Conservation (phyloP, 1,284 basidiomycete genomes). For the Microbotryomycetes sp. region DNA sequence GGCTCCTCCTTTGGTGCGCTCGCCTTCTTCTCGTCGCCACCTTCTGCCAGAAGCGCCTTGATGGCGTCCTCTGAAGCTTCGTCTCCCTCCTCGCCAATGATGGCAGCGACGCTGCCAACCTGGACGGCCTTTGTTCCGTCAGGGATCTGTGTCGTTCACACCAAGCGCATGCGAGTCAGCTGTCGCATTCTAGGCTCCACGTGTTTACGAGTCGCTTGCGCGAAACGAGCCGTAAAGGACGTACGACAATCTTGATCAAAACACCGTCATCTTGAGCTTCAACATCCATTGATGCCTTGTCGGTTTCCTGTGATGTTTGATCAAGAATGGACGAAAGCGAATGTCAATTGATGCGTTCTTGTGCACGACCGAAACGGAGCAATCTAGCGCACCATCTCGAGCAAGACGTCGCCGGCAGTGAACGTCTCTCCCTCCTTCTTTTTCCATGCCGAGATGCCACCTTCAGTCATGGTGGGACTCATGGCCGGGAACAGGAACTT, state of each 20-base stretch:
- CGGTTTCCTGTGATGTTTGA: conserved; percentile 68
- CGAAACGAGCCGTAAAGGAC: conserved; percentile 32
- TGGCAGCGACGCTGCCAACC: conserved; percentile 81
- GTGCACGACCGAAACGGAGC: neutral
- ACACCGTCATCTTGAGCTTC: conserved; percentile 96
- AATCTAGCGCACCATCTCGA: conserved; percentile 72
- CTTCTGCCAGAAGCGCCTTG: conserved; percentile 39
- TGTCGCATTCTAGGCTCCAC: too few relatives aligned
- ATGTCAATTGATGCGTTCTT: neutral
- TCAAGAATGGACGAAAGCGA: conserved; percentile 2
- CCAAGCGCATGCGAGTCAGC: neutral
- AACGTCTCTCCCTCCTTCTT: conserved; percentile 91
- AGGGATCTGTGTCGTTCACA: conserved; percentile 50
- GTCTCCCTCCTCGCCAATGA: conserved; percentile 88
- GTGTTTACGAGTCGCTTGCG: too few relatives aligned
- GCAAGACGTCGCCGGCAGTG: conserved; percentile 79
- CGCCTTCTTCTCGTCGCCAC: conserved; percentile 31
- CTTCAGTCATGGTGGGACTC: conserved; percentile 99
- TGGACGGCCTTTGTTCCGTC: conserved; percentile 80
- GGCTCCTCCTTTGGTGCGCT: conserved; percentile 21
- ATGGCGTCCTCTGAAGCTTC: conserved; percentile 75
- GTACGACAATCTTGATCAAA: conserved; percentile 84
- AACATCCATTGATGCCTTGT: conserved; percentile 99
- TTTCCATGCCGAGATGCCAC: conserved; percentile 96
- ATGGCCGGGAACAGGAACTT: conserved; percentile 98